Percentiles rank a stretch among this genome's conserved stretches.
These are phyloP conservation scores for Leishmania braziliensis DNA, from an alignment of 208 protist genomes.

Conservation along the genomic window DNA sequence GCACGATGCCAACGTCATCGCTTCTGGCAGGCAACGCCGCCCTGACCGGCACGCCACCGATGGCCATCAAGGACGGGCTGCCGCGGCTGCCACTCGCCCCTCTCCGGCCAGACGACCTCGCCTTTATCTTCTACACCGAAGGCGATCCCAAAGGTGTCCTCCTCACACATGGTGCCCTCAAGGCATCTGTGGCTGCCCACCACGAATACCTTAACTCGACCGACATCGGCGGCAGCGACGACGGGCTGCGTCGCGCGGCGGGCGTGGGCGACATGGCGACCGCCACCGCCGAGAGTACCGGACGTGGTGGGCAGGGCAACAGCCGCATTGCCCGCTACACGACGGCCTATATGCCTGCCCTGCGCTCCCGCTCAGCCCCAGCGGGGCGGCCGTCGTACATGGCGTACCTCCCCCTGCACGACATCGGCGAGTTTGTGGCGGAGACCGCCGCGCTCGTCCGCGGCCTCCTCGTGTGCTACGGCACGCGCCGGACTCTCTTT, in stretches of 20 bases:
- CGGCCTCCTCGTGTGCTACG: constrained; percentile 66
- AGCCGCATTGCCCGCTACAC: constrained; percentile 21
- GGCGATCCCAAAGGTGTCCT: constrained; percentile 84
- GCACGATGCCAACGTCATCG: background rate
- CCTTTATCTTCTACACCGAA: constrained; percentile 82
- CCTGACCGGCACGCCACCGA: background rate
- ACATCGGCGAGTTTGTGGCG: constrained; percentile 73
- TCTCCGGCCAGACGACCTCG: constrained; percentile 48
- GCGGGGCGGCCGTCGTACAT: constrained; percentile 59
- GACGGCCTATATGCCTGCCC: constrained; percentile 23
- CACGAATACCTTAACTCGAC: constrained; percentile 36
- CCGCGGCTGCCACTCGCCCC: constrained; percentile 20
- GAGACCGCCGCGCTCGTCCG: constrained; percentile 51
- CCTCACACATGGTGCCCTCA: constrained; percentile 72
- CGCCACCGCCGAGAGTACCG: background rate
- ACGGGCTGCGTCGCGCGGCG: constrained; percentile 11
- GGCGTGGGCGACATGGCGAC: background rate
- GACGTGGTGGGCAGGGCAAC: background rate
- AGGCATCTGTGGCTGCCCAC: constrained; percentile 42
- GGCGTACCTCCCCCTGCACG: constrained; percentile 81
- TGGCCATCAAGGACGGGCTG: background rate
- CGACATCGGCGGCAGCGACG: constrained; percentile 17
- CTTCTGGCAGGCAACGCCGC: background rate
- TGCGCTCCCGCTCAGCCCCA: constrained; percentile 24
- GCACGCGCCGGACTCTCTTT: constrained; percentile 55